A percentile compares a stretch with the other conserved stretches of the same genome.
Conservation (phyloP, 371 early-diverging fungal species). For the Mucor lusitanicus region DNA sequence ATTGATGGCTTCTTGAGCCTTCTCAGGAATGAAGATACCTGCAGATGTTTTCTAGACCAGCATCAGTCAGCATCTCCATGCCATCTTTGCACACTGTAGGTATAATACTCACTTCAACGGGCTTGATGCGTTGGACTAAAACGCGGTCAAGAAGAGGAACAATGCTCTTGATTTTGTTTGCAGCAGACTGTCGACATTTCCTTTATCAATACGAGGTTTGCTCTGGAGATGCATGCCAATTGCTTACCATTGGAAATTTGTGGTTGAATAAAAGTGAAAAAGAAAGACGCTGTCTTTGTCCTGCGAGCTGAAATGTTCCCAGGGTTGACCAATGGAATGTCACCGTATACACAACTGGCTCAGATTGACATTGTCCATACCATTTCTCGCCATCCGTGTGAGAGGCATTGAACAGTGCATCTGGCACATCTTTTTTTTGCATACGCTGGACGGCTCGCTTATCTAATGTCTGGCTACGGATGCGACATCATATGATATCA, state of each 20-base stretch:
- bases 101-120: slow-evolving; percentile 79
- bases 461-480: no score
- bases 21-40: slow-evolving; percentile 97
- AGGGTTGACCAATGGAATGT: slow-evolving; percentile 2
- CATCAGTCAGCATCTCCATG: background rate
- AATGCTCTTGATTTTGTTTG: slow-evolving; percentile 52
- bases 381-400: background rate
- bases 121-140: slow-evolving; percentile 94
- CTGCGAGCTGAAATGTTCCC: background rate
- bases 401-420: background rate
- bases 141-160: slow-evolving; percentile 94
- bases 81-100: no score
- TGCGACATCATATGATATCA: background rate
- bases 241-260: background rate
- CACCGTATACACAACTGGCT: background rate
- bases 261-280: background rate
- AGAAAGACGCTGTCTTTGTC: background rate
- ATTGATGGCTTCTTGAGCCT: slow-evolving; percentile 95
- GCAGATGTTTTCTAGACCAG: slow-evolving; percentile 82
- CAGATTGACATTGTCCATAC: background rate
- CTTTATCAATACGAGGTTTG: background rate
- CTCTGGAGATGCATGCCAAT: background rate
- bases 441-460: no score
- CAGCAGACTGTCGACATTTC: slow-evolving; percentile 28
- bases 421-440: no score